Evolutionary conservation across 345 rosid genomes (phyloP).

Genomic region (Aurinia saxatilis): DNA sequence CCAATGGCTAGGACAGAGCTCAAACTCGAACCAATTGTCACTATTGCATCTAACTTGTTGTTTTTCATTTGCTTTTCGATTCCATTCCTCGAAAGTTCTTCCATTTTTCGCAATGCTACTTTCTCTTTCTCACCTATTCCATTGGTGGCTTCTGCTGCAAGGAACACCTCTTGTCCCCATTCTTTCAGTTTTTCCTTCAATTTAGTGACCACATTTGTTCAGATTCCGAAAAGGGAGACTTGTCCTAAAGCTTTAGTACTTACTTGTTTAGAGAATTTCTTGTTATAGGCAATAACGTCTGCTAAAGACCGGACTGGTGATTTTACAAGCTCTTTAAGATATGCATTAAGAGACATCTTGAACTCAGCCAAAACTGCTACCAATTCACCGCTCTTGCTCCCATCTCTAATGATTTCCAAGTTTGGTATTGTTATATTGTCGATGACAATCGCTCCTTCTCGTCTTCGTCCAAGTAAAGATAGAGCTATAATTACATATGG

Average conservation of each 20-base stretch:
- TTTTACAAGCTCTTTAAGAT: conserved; percentile 33
- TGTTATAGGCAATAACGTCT: conserved; percentile 51
- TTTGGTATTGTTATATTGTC: conserved; percentile 41
- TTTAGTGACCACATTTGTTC: not conserved
- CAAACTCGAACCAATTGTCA: conserved; percentile 16
- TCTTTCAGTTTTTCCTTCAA: conserved; percentile 42
- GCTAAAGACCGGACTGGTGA: conserved; percentile 57
- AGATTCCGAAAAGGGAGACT: not conserved
- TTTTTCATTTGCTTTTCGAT: conserved; percentile 48
- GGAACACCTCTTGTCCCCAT: conserved; percentile 41
- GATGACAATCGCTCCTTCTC: conserved; percentile 43
- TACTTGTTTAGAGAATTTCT: conserved; percentile 36
- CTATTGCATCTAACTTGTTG: conserved; percentile 48
- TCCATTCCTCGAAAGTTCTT: conserved; percentile 34
- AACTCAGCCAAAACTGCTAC: conserved; percentile 44
- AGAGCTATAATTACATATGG: not conserved
- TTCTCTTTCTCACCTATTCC: conserved; percentile 28
- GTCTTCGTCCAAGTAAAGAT: conserved; percentile 24
- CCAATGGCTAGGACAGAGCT: conserved; percentile 47
- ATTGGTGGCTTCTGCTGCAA: conserved; percentile 36
- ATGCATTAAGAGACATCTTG: conserved; percentile 42
- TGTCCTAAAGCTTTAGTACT: not conserved
- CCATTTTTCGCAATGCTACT: conserved; percentile 27
- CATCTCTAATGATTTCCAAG: conserved; percentile 16
- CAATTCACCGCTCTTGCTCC: conserved; percentile 31